Base-by-base conservation (phyloP, 2,329 filamentous ascomycete genomes). In the Blastomyces parvus region DNA sequence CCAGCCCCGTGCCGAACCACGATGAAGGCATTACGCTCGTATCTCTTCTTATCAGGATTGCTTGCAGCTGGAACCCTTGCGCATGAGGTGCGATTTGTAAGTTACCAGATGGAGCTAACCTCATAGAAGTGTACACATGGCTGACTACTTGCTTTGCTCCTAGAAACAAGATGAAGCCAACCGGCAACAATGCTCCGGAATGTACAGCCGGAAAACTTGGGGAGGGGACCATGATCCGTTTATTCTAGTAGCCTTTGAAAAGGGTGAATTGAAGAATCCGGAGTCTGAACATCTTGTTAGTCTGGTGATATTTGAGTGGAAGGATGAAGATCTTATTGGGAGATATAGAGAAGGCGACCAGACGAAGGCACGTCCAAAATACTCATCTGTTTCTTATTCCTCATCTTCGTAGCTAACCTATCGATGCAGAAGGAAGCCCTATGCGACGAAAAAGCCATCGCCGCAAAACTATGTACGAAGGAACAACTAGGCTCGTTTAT, bases 271-370 rank as follows among this genome's bases (percentile, higher is more conserved):
- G 64, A 82, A 83, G 40, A 30, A 61, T 19, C 38, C 40, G 22
- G 81, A 86, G 63, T 79, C 83, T 56, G 88, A 96, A 73, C 88
- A 89, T 5, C 81, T 90, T 53, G 88, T 91, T 67, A 95, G 91
- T 74, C 78, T 97, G 69, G 82, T 96, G 61, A 88, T 99, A 67
- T 99, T 96, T 75, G 93, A 99, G 77, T 99, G 92, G 90, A 86
- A 84, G 68, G 94, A 99, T 73, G 86, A 89, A 73, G 78, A 85
- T 60, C 81, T 93, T 62, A 86, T 99, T 67, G 92, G 93, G 53
- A 82, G 88, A 64, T 82, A 83, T 44, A 80, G 84, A 60, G 80
- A 81, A 36, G 76, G 82, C 19, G 81, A 82, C 61, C 78, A 82
- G 42, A 74, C 78, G 58, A 80, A 82, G 71, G 85, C 88, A 81